Percentiles rank a stretch among this genome's conserved stretches.
Conservation (phyloP, 1,284 basidiomycete genomes). For the Phylloporus gajari region DNA sequence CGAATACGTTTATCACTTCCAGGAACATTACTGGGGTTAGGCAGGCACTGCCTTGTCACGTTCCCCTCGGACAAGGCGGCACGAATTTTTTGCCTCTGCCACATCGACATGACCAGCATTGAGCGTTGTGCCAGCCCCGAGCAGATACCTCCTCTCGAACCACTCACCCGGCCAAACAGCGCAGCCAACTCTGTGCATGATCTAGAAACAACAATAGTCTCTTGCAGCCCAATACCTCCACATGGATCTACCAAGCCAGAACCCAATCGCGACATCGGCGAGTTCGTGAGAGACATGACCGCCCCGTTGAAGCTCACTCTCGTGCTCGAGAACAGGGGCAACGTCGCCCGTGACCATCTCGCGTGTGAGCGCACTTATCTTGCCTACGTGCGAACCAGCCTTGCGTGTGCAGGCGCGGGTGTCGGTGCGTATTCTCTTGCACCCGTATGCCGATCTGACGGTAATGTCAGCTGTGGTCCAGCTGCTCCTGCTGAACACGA, state of each 20-base stretch:
- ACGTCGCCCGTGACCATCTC: conserved; percentile 52
- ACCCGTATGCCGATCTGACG: background rate
- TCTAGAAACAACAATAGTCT: background rate
- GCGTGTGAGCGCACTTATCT: conserved; percentile 55
- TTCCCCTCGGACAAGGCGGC: too few relatives aligned
- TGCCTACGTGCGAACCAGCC: conserved; percentile 54
- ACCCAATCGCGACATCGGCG: background rate
- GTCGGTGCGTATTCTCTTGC: conserved; percentile 45
- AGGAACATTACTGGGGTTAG: too few relatives aligned
- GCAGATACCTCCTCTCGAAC: conserved; percentile 36
- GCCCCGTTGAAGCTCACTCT: conserved; percentile 29
- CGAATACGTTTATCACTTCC: too few relatives aligned
- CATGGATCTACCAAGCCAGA: background rate
- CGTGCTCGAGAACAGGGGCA: conserved; percentile 46
- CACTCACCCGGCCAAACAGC: conserved; percentile 25
- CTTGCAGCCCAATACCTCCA: background rate
- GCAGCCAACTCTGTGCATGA: conserved; percentile 19
- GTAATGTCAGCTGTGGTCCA: conserved; percentile 37
- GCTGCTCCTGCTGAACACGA: conserved; percentile 29
- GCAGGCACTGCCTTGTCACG: too few relatives aligned
- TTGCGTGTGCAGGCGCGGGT: conserved; percentile 51
- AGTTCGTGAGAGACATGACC: conserved; percentile 7
- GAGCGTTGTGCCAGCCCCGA: conserved; percentile 9
- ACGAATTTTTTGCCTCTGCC: background rate
- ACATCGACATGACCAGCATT: background rate